Percentiles rank a stretch among this genome's conserved stretches.
phyloP scores from a whole-genome alignment of 2,329 filamentous ascomycete genomes.

The Ophiostoma perfectum region DNA sequence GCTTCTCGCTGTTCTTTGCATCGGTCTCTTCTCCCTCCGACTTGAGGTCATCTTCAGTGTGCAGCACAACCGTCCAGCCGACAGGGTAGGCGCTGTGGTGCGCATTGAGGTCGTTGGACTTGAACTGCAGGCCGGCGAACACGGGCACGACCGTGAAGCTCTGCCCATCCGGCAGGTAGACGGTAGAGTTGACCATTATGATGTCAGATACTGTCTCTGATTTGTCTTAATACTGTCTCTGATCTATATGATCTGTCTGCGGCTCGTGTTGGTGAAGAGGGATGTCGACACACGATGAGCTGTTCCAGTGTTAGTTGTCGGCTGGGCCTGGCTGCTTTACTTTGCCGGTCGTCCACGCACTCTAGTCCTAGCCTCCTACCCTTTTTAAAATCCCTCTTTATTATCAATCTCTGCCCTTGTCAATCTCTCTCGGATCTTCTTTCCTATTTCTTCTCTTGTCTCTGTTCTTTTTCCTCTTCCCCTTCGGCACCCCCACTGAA shows the following conservation, averaged over 20 bases:
- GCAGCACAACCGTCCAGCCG: slow-evolving; percentile 85
- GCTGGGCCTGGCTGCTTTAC: not conserved
- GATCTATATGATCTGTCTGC: not conserved
- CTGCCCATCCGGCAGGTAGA: slow-evolving; percentile 83
- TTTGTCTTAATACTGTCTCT: not conserved
- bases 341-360: not conserved
- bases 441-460: not conserved
- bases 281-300: not conserved
- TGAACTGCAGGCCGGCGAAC: slow-evolving; percentile 89
- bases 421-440: not conserved
- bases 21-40: slow-evolving; percentile 13
- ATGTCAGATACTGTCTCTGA: not conserved
- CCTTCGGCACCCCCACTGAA: slow-evolving; percentile 1
- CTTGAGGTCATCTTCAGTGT: slow-evolving; percentile 51
- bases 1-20: slow-evolving; percentile 10
- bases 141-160: slow-evolving; percentile 74
- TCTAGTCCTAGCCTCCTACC: not conserved
- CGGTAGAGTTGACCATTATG: slow-evolving; percentile 37
- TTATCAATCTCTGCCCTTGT: not conserved
- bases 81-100: slow-evolving; percentile 69
- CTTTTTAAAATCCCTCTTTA: slow-evolving; percentile 8
- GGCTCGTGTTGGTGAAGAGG: not conserved
- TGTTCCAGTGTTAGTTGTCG: not conserved
- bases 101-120: slow-evolving; percentile 66
- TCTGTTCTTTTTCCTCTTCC: not conserved